phyloP scores from a whole-genome alignment of 2,329 filamentous ascomycete species.

The Ophiostoma ips region DNA sequence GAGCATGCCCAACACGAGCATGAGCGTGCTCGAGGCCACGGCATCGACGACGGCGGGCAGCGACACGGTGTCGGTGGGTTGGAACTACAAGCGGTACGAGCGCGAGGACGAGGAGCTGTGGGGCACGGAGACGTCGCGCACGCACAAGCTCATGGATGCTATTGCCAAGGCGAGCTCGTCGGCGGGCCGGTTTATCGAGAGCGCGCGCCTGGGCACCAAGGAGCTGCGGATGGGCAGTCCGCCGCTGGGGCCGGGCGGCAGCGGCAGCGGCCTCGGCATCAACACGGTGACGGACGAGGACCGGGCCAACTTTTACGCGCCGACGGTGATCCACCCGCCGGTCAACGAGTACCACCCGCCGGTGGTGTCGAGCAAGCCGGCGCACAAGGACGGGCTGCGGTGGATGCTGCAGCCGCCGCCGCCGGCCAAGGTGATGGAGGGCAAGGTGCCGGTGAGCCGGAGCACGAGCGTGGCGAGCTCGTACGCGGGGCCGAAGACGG shows the following conservation, averaged over 20 bases:
- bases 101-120: slow-evolving; percentile 79
- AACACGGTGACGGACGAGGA: slow-evolving; percentile 30
- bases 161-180: slow-evolving; percentile 42
- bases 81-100: slow-evolving; percentile 70
- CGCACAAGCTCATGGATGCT: slow-evolving; percentile 43
- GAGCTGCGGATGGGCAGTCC: slow-evolving; percentile 18
- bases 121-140: slow-evolving; percentile 44
- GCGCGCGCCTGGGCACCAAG: slow-evolving; percentile 29
- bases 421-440: slow-evolving; percentile 81
- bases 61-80: slow-evolving; percentile 35
- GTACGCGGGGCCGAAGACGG: slow-evolving; percentile 23
- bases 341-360: slow-evolving; percentile 80
- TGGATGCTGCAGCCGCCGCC: slow-evolving; percentile 95
- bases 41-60: slow-evolving; percentile 21
- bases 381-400: slow-evolving; percentile 53
- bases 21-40: slow-evolving; percentile 20
- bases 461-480: slow-evolving; percentile 44
- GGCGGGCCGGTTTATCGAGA: slow-evolving; percentile 40
- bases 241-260: background rate
- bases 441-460: slow-evolving; percentile 57
- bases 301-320: slow-evolving; percentile 42
- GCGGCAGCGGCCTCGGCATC: too few species aligned
- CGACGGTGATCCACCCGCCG: slow-evolving; percentile 47
- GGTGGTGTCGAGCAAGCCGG: slow-evolving; percentile 62
- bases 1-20: slow-evolving; percentile 29